Evolutionary conservation across 352 stramenopile genomes (phyloP), one percentile per base, ranked within the genome.

Genomic region (Phytopythium litorale): DNA sequence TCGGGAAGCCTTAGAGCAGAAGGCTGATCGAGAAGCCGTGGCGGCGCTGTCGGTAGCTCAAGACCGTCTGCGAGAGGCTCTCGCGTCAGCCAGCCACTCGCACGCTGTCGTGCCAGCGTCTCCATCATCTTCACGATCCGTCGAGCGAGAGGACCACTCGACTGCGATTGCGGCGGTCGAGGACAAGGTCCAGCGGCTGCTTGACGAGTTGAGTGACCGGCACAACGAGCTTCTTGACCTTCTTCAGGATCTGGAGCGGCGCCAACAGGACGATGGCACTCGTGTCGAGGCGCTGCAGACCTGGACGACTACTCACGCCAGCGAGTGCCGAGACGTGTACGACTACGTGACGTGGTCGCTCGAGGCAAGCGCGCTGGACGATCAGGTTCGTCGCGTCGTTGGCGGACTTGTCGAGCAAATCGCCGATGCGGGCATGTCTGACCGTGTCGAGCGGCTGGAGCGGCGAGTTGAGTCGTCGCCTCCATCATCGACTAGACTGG

Each of bases 291-390:
- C 56, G 30, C 68, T 89, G 15, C 75, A 78, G 46, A 53, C 38
- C 4, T 89, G 79, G 79, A 76, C 63, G 4, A 45, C 60, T 16
- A 72, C 66, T 18, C 79, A 89, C 35, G 66, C 77, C 1, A 53
- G 75, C 18, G 79, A 87, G 40, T 89, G 79, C 43, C 63, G 78
- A 0, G 61, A 75, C 40, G 81, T 76, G 56, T 84, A 84, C 52
- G 76, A 81, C 57, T 89, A 83, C 51, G 46, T 87, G 40, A 72
- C 69, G 51, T 83, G 66, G 70, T 70, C 70, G 3, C 48, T 87
- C 7, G 70, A 85, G 56, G 54, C 73, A 33, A 45, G 51, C 21
- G 58, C 63, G 37, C 56, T 54, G 15, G 74, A 86, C 33, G 54
- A 60, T 57, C 63, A 32, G 43, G 75, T 80, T 33, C 49, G 40